A percentile compares a stretch with the other conserved stretches of the same genome.
These are phyloP conservation scores for Collybia sordida DNA, from an alignment of 768 basidiomycete species.

Conservation along the genomic window DNA sequence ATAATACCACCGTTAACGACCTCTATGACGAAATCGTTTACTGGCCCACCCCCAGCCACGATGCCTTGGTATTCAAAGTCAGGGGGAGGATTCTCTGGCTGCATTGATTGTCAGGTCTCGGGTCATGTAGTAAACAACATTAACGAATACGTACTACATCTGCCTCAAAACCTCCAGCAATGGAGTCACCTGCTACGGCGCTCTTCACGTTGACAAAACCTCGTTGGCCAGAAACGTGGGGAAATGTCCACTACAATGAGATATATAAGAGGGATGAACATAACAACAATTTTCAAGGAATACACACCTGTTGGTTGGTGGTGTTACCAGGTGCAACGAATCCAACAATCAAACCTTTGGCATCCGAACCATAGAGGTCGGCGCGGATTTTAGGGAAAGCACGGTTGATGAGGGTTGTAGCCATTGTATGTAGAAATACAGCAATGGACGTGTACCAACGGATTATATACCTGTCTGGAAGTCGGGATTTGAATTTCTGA, in stretches of 20 bases:
- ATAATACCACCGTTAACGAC: not conserved
- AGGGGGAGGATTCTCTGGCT: no score
- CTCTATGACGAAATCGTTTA: not conserved
- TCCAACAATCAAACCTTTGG: not conserved
- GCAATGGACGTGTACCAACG: no score
- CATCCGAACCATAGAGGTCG: not conserved
- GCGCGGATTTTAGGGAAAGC: not conserved
- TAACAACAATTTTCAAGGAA: not conserved
- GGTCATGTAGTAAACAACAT: not conserved
- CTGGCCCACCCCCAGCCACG: not conserved
- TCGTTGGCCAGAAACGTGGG: no score
- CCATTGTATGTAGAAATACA: no score
- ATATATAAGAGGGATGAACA: not conserved
- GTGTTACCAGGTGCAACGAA: not conserved
- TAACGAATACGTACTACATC: not conserved
- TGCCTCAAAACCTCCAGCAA: not conserved
- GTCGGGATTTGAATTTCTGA: no score
- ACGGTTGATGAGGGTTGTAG: not conserved
- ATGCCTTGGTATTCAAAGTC: no score
- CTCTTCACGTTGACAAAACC: no score
- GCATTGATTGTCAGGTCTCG: not conserved
- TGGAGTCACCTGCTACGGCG: no score
- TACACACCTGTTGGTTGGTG: not conserved
- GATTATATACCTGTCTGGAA: no score
- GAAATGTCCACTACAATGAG: not conserved